Percentiles rank a stretch among this genome's conserved stretches.
These are phyloP conservation scores for Alternaria metachromatica DNA, from an alignment of 2,329 filamentous ascomycete genomes.

Conservation along the genomic window DNA sequence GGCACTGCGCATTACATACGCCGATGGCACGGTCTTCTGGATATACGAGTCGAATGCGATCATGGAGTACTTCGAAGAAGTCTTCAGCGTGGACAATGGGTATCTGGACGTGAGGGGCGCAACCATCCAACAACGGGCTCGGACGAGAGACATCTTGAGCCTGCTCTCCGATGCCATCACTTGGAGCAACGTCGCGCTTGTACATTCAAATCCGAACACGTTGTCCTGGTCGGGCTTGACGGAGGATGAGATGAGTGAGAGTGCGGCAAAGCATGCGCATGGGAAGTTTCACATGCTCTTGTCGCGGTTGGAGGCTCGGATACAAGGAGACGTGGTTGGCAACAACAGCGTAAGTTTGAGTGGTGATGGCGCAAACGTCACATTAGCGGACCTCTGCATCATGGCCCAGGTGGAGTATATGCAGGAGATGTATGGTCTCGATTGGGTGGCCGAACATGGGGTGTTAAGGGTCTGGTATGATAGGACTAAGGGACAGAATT, in stretches of 20 bases:
- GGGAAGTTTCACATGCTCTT: slow-evolving; percentile 2
- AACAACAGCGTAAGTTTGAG: slow-evolving; percentile 16
- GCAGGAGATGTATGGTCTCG: slow-evolving; percentile 15
- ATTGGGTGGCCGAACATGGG: slow-evolving; percentile 20
- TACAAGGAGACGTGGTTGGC: slow-evolving; percentile 10
- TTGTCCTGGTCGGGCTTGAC: not conserved
- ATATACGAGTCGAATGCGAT: not conserved
- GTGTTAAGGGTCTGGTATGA: slow-evolving; percentile 21
- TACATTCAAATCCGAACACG: not conserved
- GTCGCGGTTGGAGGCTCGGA: slow-evolving; percentile 18
- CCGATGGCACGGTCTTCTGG: slow-evolving; percentile 3
- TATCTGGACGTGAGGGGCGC: not conserved
- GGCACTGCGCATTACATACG: slow-evolving; percentile 5
- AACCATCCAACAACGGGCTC: not conserved
- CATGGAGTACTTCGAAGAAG: not conserved
- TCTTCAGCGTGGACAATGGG: not conserved
- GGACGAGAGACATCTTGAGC: not conserved
- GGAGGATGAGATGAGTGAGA: not conserved
- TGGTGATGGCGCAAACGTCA: slow-evolving; percentile 13
- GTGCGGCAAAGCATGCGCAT: slow-evolving; percentile 9
- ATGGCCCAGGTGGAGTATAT: slow-evolving; percentile 21
- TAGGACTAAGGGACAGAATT: not conserved
- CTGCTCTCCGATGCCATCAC: not conserved
- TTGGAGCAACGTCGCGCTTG: not conserved
- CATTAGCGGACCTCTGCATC: slow-evolving; percentile 21